A percentile compares a stretch with the other conserved stretches of the same genome.
Conservation (phyloP, 352 stramenopile species). For the Stephanocyclus meneghinianus region DNA sequence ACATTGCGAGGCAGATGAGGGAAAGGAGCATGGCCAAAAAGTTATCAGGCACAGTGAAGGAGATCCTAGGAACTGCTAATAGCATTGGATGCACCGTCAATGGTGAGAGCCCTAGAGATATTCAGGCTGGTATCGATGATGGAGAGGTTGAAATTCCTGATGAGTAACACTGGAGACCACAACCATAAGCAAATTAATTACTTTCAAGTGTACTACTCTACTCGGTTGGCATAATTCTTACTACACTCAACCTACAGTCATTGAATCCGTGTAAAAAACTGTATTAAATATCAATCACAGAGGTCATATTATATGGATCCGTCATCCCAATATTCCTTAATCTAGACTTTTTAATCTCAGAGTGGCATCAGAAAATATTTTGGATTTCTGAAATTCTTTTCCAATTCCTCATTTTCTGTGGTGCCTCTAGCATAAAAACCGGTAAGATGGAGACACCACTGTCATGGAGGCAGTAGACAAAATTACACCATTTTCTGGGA, state of each 20-base stretch:
- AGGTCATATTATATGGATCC: no score
- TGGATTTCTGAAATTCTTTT: no score
- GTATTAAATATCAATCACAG: no score
- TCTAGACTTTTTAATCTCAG: no score
- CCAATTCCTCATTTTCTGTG: no score
- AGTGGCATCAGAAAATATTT: no score
- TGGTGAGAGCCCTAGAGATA: slow-evolving; percentile 94
- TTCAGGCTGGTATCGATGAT: slow-evolving; percentile 94
- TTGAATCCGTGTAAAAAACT: no score
- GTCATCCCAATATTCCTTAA: no score
- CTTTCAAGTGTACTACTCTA: not conserved
- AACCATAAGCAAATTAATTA: not conserved
- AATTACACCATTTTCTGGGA: no score
- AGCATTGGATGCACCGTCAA: slow-evolving; percentile 99
- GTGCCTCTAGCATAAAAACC: no score
- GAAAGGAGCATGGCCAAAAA: slow-evolving; percentile 95
- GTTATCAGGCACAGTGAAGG: slow-evolving; percentile 97
- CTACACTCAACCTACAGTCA: not conserved
- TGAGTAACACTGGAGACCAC: slow-evolving; percentile 79
- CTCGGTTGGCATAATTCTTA: not conserved
- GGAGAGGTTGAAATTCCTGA: slow-evolving; percentile 96
- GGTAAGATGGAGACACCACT: no score
- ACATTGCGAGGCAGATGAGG: slow-evolving; percentile 97
- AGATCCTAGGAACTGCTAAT: slow-evolving; percentile 98
- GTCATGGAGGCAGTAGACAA: no score